phyloP scores from a whole-genome alignment of 805 yeast genomes.

The Kodamaea sagamina region DNA sequence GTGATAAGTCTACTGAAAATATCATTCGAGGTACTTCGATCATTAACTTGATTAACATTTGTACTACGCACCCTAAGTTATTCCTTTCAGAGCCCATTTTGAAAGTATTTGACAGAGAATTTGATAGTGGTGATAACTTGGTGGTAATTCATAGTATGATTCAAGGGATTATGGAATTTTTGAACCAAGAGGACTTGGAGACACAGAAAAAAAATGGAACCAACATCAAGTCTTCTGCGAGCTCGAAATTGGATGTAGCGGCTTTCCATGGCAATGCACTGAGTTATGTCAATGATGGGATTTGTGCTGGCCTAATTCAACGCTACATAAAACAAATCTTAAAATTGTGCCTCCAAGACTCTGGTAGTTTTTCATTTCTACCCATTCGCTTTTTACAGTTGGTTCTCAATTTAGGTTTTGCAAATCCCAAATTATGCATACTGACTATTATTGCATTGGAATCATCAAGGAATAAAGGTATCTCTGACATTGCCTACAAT shows the following conservation, averaged over 20 bases:
- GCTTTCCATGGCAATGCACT: slow-evolving; percentile 56
- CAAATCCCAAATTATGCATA: slow-evolving; percentile 70
- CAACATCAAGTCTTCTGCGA: slow-evolving; percentile 37
- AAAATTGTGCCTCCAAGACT: slow-evolving; percentile 48
- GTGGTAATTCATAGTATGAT: slow-evolving; percentile 54
- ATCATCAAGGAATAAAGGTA: slow-evolving; percentile 46
- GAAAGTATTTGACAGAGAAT: slow-evolving; percentile 51
- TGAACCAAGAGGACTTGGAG: slow-evolving; percentile 55
- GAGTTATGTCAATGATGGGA: slow-evolving; percentile 60
- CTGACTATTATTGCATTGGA: slow-evolving; percentile 72
- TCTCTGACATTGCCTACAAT: slow-evolving; percentile 50
- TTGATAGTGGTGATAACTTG: slow-evolving; percentile 33
- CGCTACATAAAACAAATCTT: slow-evolving; percentile 55
- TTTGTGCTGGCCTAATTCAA: slow-evolving; percentile 72
- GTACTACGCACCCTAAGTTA: slow-evolving; percentile 64
- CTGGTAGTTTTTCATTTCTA: slow-evolving; percentile 46
- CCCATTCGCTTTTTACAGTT: slow-evolving; percentile 58
- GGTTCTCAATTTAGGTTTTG: slow-evolving; percentile 65
- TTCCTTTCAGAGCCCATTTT: slow-evolving; percentile 60
- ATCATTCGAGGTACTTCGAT: slow-evolving; percentile 53
- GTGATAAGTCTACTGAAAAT: slow-evolving; percentile 34
- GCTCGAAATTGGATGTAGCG: slow-evolving; percentile 42
- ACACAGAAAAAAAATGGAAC: slow-evolving; percentile 43
- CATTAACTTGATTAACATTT: slow-evolving; percentile 57
- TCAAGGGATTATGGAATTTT: slow-evolving; percentile 58